phyloP scores from a whole-genome alignment of 2,329 filamentous ascomycete species.

The Shiraia sp. region DNA sequence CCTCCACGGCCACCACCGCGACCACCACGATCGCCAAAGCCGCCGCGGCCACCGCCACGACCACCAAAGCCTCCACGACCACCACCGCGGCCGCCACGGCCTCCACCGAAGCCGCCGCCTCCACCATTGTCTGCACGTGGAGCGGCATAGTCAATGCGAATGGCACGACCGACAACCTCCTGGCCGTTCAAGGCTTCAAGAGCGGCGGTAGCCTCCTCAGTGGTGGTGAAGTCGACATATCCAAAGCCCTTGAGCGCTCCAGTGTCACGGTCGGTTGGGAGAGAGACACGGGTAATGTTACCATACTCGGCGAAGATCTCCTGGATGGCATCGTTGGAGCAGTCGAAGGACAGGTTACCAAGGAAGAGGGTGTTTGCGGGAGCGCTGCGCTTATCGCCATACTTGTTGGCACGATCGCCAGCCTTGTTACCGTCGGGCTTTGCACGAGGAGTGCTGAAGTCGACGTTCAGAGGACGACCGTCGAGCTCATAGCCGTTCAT shows the following conservation, averaged over 20 bases:
- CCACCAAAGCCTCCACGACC: slow-evolving; percentile 51
- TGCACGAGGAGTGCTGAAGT: slow-evolving; percentile 72
- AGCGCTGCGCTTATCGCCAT: slow-evolving; percentile 78
- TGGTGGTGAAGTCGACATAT: slow-evolving; percentile 79
- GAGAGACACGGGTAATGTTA: slow-evolving; percentile 75
- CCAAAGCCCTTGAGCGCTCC: slow-evolving; percentile 90
- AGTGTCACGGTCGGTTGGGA: slow-evolving; percentile 85
- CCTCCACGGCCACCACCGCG: slow-evolving; percentile 55
- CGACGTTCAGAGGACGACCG: slow-evolving; percentile 74
- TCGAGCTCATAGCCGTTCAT: slow-evolving; percentile 78
- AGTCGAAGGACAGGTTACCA: slow-evolving; percentile 86
- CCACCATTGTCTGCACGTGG: slow-evolving; percentile 65
- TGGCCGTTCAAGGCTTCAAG: slow-evolving; percentile 71
- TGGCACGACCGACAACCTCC: slow-evolving; percentile 70
- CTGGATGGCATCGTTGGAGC: slow-evolving; percentile 73
- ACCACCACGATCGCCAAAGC: slow-evolving; percentile 47
- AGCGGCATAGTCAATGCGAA: slow-evolving; percentile 82
- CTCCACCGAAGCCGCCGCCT: slow-evolving; percentile 57
- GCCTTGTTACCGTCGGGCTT: slow-evolving; percentile 53
- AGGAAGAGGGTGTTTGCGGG: slow-evolving; percentile 88
- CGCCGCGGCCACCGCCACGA: slow-evolving; percentile 55
- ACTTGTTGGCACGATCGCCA: slow-evolving; percentile 65
- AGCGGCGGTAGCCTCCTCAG: slow-evolving; percentile 81
- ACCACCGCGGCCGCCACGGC: slow-evolving; percentile 56
- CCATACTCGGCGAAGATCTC: slow-evolving; percentile 74